phyloP scores from a whole-genome alignment of 371 early-diverging fungal species.

The Paraphysoderma sedebokerense region DNA sequence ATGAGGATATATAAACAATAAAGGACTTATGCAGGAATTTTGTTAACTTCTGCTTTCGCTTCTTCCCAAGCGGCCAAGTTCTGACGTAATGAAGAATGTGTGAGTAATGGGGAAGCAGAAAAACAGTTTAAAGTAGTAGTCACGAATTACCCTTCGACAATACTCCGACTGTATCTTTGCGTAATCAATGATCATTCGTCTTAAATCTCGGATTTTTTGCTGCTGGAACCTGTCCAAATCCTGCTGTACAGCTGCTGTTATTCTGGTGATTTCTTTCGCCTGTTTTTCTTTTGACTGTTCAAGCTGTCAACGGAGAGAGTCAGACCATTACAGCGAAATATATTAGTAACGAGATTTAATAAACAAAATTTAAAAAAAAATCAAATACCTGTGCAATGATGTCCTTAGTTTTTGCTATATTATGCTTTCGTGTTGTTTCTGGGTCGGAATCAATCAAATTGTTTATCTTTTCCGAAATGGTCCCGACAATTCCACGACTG shows the following conservation, averaged over 20 bases:
- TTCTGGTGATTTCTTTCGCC: constrained; percentile 44
- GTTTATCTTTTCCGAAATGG: constrained; percentile 15
- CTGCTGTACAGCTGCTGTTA: constrained; percentile 59
- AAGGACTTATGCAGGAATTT: constrained; percentile 31
- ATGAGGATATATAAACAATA: too few relatives aligned
- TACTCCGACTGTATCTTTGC: constrained; percentile 67
- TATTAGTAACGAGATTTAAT: neutral
- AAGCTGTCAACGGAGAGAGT: constrained; percentile 16
- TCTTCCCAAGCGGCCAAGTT: constrained; percentile 43
- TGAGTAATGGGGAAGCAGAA: neutral
- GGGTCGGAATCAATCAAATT: constrained; percentile 91
- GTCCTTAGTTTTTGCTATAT: constrained; percentile 77
- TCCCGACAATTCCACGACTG: neutral
- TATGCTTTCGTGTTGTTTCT: constrained; percentile 69
- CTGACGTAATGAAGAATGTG: constrained; percentile 9
- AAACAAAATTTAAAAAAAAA: neutral
- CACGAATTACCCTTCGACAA: constrained; percentile 42
- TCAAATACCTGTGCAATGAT: constrained; percentile 38
- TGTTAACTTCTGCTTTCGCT: constrained; percentile 36
- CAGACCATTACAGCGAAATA: neutral
- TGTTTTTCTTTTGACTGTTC: constrained; percentile 56
- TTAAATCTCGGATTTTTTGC: constrained; percentile 70
- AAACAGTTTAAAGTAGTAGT: neutral
- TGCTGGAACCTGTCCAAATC: constrained; percentile 83
- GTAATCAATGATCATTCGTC: constrained; percentile 55